Conservation (phyloP, 2,329 filamentous ascomycete species). For the Paraphoma sp. region DNA sequence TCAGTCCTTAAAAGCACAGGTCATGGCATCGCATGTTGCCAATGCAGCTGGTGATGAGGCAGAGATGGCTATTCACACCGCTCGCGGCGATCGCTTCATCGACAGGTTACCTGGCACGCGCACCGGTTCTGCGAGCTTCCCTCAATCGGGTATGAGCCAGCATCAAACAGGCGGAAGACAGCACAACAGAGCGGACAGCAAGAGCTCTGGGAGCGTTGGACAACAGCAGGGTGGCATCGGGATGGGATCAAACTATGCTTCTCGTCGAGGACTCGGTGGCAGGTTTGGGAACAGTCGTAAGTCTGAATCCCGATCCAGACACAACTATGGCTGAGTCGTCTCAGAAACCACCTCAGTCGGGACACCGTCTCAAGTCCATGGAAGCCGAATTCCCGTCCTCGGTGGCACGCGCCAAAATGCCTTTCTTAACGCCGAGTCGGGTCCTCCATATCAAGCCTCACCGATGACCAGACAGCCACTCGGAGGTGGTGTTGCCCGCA, state of each 20-base stretch:
- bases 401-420: conserved; percentile 34
- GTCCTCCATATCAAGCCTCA: conserved; percentile 35
- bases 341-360: conserved; percentile 31
- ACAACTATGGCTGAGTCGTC: conserved; percentile 6
- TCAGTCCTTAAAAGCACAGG: conserved; percentile 62
- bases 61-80: conserved; percentile 35
- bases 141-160: conserved; percentile 21
- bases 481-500: conserved; percentile 18
- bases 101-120: conserved; percentile 39
- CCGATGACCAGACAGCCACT: conserved; percentile 44
- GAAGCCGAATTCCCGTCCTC: conserved; percentile 38
- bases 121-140: conserved; percentile 29
- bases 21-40: conserved; percentile 62
- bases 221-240: conserved; percentile 27
- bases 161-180: conserved; percentile 15
- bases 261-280: conserved; percentile 18
- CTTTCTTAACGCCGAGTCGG: conserved; percentile 20
- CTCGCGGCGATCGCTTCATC: conserved; percentile 36
- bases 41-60: conserved; percentile 60
- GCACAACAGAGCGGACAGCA: conserved; percentile 30
- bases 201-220: conserved; percentile 34
- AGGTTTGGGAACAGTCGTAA: conserved; percentile 29
- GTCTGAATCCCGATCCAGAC: conserved; percentile 7
- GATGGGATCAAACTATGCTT: conserved; percentile 23
- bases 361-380: conserved; percentile 38